Percentiles rank a stretch among this genome's conserved stretches.
phyloP scores from a whole-genome alignment of 1,284 basidiomycete genomes.

The Kwoniella shivajii region DNA sequence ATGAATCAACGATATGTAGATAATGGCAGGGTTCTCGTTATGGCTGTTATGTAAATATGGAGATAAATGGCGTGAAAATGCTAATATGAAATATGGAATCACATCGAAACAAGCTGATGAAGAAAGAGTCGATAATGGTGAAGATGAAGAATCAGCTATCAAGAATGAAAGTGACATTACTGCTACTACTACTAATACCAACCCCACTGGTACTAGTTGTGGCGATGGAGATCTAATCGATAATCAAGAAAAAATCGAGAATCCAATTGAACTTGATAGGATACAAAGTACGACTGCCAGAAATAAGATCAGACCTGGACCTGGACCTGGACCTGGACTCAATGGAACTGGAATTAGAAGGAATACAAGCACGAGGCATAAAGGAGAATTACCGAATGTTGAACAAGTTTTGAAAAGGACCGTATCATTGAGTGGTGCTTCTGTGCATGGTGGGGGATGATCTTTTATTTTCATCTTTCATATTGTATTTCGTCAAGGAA shows the following conservation, averaged over 20 bases:
- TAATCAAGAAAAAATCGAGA: neutral
- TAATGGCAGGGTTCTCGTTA: conserved; percentile 18
- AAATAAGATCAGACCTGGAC: conserved; percentile 4
- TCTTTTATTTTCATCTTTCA: no score
- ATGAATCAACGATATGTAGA: no score
- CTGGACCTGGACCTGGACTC: neutral
- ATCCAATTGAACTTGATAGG: neutral
- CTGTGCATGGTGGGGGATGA: conserved; percentile 42
- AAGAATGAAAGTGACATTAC: no score
- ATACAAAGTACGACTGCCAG: conserved; percentile 1
- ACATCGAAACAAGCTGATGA: conserved; percentile 20
- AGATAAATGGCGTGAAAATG: conserved; percentile 36
- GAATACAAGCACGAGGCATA: conserved; percentile 1
- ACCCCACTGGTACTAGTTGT: no score
- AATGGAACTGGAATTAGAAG: neutral
- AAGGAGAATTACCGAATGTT: conserved; percentile 33
- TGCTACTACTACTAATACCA: no score
- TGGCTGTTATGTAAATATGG: conserved; percentile 31
- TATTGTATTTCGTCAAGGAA: no score
- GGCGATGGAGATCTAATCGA: neutral
- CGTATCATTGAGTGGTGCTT: conserved; percentile 35
- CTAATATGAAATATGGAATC: conserved; percentile 24
- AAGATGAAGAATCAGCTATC: conserved; percentile 16
- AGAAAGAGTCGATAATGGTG: conserved; percentile 13
- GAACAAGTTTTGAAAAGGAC: conserved; percentile 43